Base-by-base conservation (phyloP, 2,329 filamentous ascomycete genomes). In the Pseudogymnoascus sp. region DNA sequence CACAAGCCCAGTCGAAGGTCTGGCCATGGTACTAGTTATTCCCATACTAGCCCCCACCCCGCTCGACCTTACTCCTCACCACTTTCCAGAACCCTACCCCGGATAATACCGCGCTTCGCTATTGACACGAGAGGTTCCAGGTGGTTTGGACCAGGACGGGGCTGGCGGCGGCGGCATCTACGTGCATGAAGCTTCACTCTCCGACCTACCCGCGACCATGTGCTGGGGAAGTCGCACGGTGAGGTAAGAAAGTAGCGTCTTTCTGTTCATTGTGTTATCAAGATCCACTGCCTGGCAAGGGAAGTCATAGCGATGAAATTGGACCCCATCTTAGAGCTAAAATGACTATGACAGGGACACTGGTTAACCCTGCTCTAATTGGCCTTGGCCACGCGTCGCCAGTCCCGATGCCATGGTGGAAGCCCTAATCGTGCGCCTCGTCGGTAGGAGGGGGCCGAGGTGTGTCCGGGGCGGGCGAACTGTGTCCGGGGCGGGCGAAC, bases 341-440 rank as follows among this genome's bases (percentile, higher is more conserved):
- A 57, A 34, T 57, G 28, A 34, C 48, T n/a, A 31, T 2, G 21
- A 7, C 51, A 34, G n/a, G 51, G 51, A 57, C 25, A 13, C 23
- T 11, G 4, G 14, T 3, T 31, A 34, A n/a, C 28, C n/a, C 51
- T 34, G 25, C 5, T 57, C 8, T 8, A 16, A 25, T n/a, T 13
- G 11, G 51, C 10, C 51, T 57, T 57, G 51, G 25, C 51, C 51
- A 57, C 51, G 28, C 51, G 28, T 57, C n/a, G 48, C 25, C 5
- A n/a, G 51, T 57, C 28, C 51, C 28, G 25, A 57, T 34, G 28
- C n/a, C 6, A 57, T 34, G 51, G 51, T 57, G 51, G 25, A 19
- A 57, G 51, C 51, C 51, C 51, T 57, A 57, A 57, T n/a, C 51
- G 51, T 34, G 51, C 51, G n/a, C 51, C 51, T 57, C 51, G n/a